Percentiles rank a stretch among this genome's conserved stretches.
Evolutionary conservation across 345 rosid genomes (phyloP).

Genomic region (Gossypium raimondii): DNA sequence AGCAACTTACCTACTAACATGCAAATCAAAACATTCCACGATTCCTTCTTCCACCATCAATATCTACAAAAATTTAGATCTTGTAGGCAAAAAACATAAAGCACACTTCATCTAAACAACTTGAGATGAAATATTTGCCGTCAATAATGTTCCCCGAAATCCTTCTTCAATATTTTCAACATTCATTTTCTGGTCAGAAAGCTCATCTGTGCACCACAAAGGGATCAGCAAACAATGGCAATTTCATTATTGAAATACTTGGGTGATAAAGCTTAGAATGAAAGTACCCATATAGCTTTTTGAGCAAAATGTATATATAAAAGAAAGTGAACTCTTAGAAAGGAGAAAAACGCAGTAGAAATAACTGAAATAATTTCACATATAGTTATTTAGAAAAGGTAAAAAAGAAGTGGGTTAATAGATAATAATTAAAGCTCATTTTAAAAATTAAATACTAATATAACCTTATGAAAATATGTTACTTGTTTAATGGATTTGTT

Average conservation of each 20-base stretch:
- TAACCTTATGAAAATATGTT: background rate
- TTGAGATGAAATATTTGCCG: slow-evolving; percentile 65
- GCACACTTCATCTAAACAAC: slow-evolving; percentile 34
- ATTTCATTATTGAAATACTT: slow-evolving; percentile 1
- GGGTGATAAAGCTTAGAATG: background rate
- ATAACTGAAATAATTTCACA: too few relatives aligned
- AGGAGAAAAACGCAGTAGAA: too few relatives aligned
- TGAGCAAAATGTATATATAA: background rate
- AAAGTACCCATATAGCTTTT: background rate
- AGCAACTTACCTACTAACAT: slow-evolving; percentile 21
- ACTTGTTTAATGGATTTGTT: background rate
- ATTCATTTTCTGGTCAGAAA: slow-evolving; percentile 59
- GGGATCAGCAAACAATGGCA: background rate
- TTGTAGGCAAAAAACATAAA: slow-evolving; percentile 1
- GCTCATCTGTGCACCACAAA: slow-evolving; percentile 58
- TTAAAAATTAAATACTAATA: background rate
- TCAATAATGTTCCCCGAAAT: slow-evolving; percentile 82
- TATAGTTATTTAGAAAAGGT: background rate
- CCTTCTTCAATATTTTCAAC: slow-evolving; percentile 68
- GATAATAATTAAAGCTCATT: background rate
- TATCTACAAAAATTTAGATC: slow-evolving; percentile 21
- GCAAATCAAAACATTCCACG: background rate
- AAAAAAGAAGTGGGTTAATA: background rate
- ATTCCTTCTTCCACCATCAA: slow-evolving; percentile 16
- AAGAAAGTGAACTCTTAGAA: too few relatives aligned